Conservation (phyloP, 1,284 basidiomycete species). For the Irpex sp. region DNA sequence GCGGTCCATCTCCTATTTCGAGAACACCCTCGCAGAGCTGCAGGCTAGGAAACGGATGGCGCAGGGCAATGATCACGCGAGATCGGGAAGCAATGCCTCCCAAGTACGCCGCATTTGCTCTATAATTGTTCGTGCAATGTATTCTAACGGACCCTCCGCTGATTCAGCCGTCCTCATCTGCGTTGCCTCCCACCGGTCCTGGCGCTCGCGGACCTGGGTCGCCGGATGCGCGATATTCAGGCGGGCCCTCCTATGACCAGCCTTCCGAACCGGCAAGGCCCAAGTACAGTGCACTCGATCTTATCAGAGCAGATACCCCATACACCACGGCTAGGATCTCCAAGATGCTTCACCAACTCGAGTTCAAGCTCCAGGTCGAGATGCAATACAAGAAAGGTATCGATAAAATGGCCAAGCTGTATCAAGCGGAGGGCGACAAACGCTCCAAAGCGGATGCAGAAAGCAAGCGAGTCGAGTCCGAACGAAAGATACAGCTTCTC, state of each 20-base stretch:
- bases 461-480: slow-evolving; percentile 90
- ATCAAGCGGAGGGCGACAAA: slow-evolving; percentile 95
- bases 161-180: slow-evolving; percentile 20
- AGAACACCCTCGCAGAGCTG: slow-evolving; percentile 81
- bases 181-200: slow-evolving; percentile 39
- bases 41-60: slow-evolving; percentile 71
- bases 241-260: slow-evolving; percentile 35
- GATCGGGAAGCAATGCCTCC: slow-evolving; percentile 34
- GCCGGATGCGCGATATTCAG: slow-evolving; percentile 35
- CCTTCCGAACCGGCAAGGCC: slow-evolving; percentile 39
- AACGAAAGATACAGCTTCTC: slow-evolving; percentile 94
- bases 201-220: slow-evolving; percentile 32
- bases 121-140: slow-evolving; percentile 23
- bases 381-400: slow-evolving; percentile 98
- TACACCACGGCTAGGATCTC: slow-evolving; percentile 96
- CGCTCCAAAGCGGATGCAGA: slow-evolving; percentile 90
- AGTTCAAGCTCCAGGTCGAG: slow-evolving; percentile 99
- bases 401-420: slow-evolving; percentile 97
- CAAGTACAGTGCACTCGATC: slow-evolving; percentile 81
- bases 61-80: slow-evolving; percentile 50
- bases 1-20: slow-evolving; percentile 83
- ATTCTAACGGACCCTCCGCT: slow-evolving; percentile 40
- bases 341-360: slow-evolving; percentile 96
- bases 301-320: slow-evolving; percentile 97
- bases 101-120: slow-evolving; percentile 25